These are phyloP conservation scores for Nevesoporus exiguus DNA, from an alignment of 768 basidiomycete species.

Conservation along the genomic window DNA sequence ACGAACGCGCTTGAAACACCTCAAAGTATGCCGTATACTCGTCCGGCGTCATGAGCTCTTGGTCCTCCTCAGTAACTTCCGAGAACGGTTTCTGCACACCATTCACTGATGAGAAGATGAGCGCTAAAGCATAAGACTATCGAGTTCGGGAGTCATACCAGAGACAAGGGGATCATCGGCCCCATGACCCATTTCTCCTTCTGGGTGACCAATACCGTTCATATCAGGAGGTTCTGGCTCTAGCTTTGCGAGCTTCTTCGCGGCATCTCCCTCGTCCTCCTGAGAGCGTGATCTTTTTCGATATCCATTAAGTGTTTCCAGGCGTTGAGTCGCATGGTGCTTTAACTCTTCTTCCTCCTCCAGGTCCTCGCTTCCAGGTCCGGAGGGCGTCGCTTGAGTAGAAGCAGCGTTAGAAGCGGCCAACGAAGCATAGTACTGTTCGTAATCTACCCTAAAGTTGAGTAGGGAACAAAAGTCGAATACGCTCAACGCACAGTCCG, in stretches of 20 bases:
- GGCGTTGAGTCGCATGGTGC: constrained; percentile 59
- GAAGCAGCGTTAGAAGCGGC: constrained; percentile 62
- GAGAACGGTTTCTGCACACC: constrained; percentile 72
- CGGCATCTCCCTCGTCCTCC: constrained; percentile 48
- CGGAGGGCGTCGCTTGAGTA: constrained; percentile 58
- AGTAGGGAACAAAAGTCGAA: background rate
- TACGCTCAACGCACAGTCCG: constrained; percentile 52
- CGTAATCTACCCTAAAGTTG: constrained; percentile 53
- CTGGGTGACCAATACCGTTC: constrained; percentile 6
- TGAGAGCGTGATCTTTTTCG: constrained; percentile 69
- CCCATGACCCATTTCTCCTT: constrained; percentile 1
- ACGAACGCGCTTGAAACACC: constrained; percentile 50
- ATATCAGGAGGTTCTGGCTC: constrained; percentile 30
- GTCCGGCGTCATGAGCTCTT: constrained; percentile 89
- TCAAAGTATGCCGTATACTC: constrained; percentile 85
- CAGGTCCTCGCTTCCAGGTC: constrained; percentile 50
- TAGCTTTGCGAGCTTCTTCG: constrained; percentile 43
- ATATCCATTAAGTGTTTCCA: constrained; percentile 68
- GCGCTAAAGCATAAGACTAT: background rate
- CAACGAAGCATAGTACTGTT: constrained; percentile 78
- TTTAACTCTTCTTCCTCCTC: constrained; percentile 74
- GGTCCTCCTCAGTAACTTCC: constrained; percentile 86
- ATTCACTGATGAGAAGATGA: constrained; percentile 50
- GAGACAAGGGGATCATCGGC: constrained; percentile 63
- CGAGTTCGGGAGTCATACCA: constrained; percentile 41